Evolutionary conservation across 139 green algal genomes (phyloP), one percentile per base, ranked within the genome.

Genomic region (Ulvella scutata): DNA sequence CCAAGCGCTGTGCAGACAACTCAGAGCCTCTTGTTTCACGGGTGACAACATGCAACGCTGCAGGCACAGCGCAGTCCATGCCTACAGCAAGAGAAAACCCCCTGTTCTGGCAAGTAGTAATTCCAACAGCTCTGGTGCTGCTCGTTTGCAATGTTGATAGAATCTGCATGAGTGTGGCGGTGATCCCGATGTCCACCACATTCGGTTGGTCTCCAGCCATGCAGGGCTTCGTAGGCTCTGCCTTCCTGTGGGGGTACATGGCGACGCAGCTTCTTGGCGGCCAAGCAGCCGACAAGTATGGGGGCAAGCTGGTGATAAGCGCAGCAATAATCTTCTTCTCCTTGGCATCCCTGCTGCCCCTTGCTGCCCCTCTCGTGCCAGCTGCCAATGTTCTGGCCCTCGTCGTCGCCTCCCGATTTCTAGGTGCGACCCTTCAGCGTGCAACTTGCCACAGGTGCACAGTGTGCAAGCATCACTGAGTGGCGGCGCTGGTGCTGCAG

Each of bases 111-210:
- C 76, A 75, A 0, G 78, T 87, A 3, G 84, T 94, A 34, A 60
- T 89, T 28, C 89, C 89, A 37, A 89, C 87, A 2, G 85, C 87
- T 0, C 60, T 92, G 72, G 84, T 88, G 0, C 81, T 93, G 62
- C 74, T 96, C 73, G 80, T 98, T n/a, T 98, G 94, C 85, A 98
- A 98, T 84, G 94, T 97, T 86, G 94, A 98, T 83, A 84, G 92
- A 33, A 95, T 97, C 51, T 96, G 89, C 77, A 90, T 98, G 80
- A 88, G 82, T 43, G 88, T 98, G 2, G 94, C 93, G 75, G 94
- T 98, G 78, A 44, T 98, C 37, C 94, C 94, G 2, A 90, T 98
- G 51, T 79, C 92, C 3, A 43, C 78, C 13, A 87, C 93, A 78
- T 88, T 97, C 77, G 93, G 87, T 0, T 98, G 94, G 93, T 62